Base-by-base conservation (phyloP, 495 filamentous ascomycete genomes). In the Neurospora sp. region DNA sequence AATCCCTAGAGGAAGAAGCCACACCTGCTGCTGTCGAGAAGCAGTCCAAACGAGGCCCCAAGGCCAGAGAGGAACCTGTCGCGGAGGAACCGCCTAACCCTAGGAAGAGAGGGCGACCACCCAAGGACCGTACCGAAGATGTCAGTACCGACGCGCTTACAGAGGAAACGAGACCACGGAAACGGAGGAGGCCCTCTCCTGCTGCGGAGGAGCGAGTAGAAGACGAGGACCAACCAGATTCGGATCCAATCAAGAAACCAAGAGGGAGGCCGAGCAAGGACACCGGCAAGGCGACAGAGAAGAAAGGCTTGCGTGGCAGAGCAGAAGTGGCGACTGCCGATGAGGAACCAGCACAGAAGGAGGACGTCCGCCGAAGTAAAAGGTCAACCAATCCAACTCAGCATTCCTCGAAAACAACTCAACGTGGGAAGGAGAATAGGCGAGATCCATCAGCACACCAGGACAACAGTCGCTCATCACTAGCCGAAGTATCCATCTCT, bases 401-500 rank as follows among this genome's bases (percentile, higher is more conserved):
- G 27, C 68, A 20, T 9, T 69, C 72, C 27, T 35, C 69, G 40
- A 42, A 48, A 53, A 41, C 65, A 2, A 61, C 22, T 42, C 74
- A 31, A 46, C 41, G n/a, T 41, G 18, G 59, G 46, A 10, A 72
- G 71, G 70, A 27, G 22, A n/a, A 31, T 18, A 61, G 68, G n/a
- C 27, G 59, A 9, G 71, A 39, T 7, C 59, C 27, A 8, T 39
- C 70, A 3, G 31, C 65, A 39, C 72, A 74, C n/a, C 41, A 20
- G 31, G 72, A 74, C n/a, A 75, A 71, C 14, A 70, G 71, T n/a
- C 75, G 78, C 6, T 70, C 72, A 4, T 74, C 76, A 2, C 53
- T 82, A 0, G 71, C 72, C 31, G 79, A 82, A 41, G 65, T 78
- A 0, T 68, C 79, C 9, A 65, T 76, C 22, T 76, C 77, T 4